Percentiles rank a stretch among this genome's conserved stretches.
Conservation (phyloP, 306 rosid genomes). For the Dryas alaskensis region DNA sequence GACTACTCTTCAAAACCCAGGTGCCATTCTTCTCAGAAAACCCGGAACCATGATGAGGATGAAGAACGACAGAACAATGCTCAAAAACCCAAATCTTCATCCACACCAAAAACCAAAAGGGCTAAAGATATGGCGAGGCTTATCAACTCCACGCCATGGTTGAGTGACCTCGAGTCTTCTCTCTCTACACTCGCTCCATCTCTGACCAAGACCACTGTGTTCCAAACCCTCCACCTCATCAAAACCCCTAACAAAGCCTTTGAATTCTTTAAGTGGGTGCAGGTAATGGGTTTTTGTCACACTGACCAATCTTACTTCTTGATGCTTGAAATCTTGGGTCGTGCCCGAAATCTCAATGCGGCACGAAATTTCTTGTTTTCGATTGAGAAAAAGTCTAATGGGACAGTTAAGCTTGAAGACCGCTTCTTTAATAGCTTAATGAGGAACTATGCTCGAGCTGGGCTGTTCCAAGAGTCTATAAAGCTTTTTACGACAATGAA, state of each 20-base stretch:
- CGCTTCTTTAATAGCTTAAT: slow-evolving; percentile 72
- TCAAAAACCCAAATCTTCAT: slow-evolving; percentile 31
- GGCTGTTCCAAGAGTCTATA: slow-evolving; percentile 68
- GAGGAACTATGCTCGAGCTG: slow-evolving; percentile 63
- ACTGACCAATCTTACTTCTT: slow-evolving; percentile 47
- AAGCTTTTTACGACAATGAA: slow-evolving; percentile 67
- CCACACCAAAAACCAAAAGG: slow-evolving; percentile 38
- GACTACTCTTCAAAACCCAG: slow-evolving; percentile 33
- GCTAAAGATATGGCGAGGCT: slow-evolving; percentile 50
- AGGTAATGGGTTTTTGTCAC: slow-evolving; percentile 58
- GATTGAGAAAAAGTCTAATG: slow-evolving; percentile 55
- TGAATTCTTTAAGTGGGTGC: slow-evolving; percentile 60
- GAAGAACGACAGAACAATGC: slow-evolving; percentile 18
- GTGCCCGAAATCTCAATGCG: slow-evolving; percentile 50
- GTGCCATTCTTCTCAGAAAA: slow-evolving; percentile 33
- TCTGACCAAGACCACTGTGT: slow-evolving; percentile 58
- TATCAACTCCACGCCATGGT: slow-evolving; percentile 56
- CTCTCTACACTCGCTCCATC: slow-evolving; percentile 43
- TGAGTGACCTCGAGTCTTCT: slow-evolving; percentile 38
- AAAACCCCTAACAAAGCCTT: slow-evolving; percentile 50
- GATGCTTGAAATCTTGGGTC: slow-evolving; percentile 61
- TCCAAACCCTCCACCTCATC: slow-evolving; percentile 56
- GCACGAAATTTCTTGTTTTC: slow-evolving; percentile 77
- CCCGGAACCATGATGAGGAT: slow-evolving; percentile 10
- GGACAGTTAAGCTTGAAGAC: slow-evolving; percentile 62